Evolutionary conservation across 768 basidiomycete genomes (phyloP).

Genomic region (Asterophora lycoperdoides): DNA sequence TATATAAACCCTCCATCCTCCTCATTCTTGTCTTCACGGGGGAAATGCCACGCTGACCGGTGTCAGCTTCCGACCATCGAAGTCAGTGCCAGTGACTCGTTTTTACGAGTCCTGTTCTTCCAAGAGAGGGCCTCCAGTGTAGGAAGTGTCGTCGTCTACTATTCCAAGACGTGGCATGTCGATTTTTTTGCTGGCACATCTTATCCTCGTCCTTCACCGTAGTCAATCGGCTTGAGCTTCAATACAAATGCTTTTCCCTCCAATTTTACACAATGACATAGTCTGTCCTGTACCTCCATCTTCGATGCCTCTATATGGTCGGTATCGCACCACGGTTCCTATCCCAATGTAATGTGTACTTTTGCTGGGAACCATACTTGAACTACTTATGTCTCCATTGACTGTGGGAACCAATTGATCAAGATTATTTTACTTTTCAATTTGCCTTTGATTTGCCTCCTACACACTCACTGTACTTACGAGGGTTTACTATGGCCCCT

Average conservation of each 20-base stretch:
- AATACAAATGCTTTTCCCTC: not conserved
- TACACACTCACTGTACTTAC: constrained; percentile 8
- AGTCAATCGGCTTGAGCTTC: not conserved
- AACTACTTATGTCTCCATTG: not conserved
- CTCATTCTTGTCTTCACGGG: constrained; percentile 30
- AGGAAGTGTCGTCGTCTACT: constrained; percentile 58
- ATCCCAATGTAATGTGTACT: too few relatives aligned
- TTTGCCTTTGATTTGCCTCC: not conserved
- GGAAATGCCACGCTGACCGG: constrained; percentile 66
- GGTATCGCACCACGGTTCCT: too few relatives aligned
- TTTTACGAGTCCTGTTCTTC: constrained; percentile 47
- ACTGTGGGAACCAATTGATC: constrained; percentile 16
- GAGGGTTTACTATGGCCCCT: constrained; percentile 32
- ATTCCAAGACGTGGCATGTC: constrained; percentile 57
- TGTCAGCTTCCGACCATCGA: constrained; percentile 49
- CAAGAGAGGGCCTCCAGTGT: constrained; percentile 48
- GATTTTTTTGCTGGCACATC: constrained; percentile 54
- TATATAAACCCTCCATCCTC: constrained; percentile 15
- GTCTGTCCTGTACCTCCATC: too few relatives aligned
- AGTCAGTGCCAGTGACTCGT: constrained; percentile 62
- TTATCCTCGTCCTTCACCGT: not conserved
- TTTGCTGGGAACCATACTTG: not conserved
- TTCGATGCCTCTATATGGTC: too few relatives aligned
- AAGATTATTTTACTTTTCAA: constrained; percentile 13
- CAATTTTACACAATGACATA: too few relatives aligned